Evolutionary conservation across 139 green algal species (phyloP).

Genomic region (Auxenochlorella pyrenoidosa): DNA sequence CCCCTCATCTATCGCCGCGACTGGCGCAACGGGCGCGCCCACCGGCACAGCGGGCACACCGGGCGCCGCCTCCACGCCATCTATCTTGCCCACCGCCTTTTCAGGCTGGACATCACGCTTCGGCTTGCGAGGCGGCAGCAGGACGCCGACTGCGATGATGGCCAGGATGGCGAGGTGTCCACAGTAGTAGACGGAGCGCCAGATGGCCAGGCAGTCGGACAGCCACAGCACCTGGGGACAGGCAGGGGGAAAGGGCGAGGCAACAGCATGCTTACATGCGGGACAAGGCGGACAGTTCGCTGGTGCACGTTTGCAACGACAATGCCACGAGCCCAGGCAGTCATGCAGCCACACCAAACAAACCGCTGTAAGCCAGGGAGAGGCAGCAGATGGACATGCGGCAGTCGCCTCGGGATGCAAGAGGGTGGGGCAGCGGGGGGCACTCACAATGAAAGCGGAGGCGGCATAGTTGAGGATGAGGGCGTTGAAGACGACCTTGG

Average conservation of each 20-base stretch:
- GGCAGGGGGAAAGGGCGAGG: background rate
- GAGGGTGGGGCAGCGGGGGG: too few relatives aligned
- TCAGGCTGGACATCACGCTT: background rate
- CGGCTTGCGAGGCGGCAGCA: conserved; percentile 37
- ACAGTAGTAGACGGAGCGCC: conserved; percentile 55
- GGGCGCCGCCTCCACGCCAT: background rate
- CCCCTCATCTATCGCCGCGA: too few relatives aligned
- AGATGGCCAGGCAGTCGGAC: conserved; percentile 37
- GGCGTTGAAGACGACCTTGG: conserved; percentile 53
- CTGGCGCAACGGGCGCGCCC: background rate
- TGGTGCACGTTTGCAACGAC: too few relatives aligned
- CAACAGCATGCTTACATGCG: background rate
- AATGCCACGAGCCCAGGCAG: too few relatives aligned
- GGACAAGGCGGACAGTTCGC: too few relatives aligned
- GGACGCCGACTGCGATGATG: conserved; percentile 42
- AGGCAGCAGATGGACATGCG: too few relatives aligned
- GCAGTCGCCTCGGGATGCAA: too few relatives aligned
- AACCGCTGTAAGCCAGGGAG: too few relatives aligned
- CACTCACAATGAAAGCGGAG: conserved; percentile 54
- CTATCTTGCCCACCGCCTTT: background rate
- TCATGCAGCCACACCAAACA: background rate
- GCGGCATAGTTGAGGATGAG: conserved; percentile 60
- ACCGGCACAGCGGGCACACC: background rate
- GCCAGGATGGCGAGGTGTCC: conserved; percentile 49
- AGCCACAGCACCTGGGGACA: conserved; percentile 51